A percentile compares a stretch with the other conserved stretches of the same genome.
These are phyloP conservation scores for Pogostemon cablin DNA, from an alignment of 257 asterid genomes.

Conservation along the genomic window DNA sequence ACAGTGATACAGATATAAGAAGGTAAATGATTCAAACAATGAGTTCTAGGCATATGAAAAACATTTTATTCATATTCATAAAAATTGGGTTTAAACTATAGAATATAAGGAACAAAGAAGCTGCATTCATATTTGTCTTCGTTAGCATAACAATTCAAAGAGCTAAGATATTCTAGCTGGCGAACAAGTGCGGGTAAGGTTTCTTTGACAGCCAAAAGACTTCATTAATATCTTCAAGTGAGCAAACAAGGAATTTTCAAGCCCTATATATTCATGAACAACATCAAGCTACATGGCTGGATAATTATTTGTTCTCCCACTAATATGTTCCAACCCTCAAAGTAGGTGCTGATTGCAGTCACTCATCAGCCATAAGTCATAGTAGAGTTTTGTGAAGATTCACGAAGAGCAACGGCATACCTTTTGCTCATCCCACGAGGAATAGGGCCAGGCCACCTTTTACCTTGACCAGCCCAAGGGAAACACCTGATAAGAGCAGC, in stretches of 20 bases:
- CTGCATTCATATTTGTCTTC: background rate
- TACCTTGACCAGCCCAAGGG: slow-evolving; percentile 55
- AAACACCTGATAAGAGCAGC: slow-evolving; percentile 67
- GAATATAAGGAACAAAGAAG: slow-evolving; percentile 4
- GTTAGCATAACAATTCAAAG: background rate
- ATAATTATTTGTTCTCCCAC: background rate
- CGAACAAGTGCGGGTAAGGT: slow-evolving; percentile 1
- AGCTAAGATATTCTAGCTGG: background rate
- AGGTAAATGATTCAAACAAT: slow-evolving; percentile 1
- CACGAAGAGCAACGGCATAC: slow-evolving; percentile 29
- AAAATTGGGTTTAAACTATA: background rate
- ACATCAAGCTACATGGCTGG: background rate
- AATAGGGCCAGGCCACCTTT: slow-evolving; percentile 82
- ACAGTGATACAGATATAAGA: slow-evolving; percentile 24
- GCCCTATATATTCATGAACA: background rate
- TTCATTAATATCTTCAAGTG: background rate
- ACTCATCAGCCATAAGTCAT: slow-evolving; percentile 4
- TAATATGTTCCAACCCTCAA: slow-evolving; percentile 22
- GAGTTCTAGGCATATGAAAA: background rate
- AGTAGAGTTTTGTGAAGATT: background rate
- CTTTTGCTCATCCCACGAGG: slow-evolving; percentile 76
- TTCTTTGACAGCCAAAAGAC: background rate
- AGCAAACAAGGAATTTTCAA: background rate
- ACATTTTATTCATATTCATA: background rate
- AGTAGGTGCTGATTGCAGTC: background rate